A percentile compares a stretch with the other conserved stretches of the same genome.
phyloP scores from a whole-genome alignment of 1,284 basidiomycete genomes.

The Heterobasidion irregulare region DNA sequence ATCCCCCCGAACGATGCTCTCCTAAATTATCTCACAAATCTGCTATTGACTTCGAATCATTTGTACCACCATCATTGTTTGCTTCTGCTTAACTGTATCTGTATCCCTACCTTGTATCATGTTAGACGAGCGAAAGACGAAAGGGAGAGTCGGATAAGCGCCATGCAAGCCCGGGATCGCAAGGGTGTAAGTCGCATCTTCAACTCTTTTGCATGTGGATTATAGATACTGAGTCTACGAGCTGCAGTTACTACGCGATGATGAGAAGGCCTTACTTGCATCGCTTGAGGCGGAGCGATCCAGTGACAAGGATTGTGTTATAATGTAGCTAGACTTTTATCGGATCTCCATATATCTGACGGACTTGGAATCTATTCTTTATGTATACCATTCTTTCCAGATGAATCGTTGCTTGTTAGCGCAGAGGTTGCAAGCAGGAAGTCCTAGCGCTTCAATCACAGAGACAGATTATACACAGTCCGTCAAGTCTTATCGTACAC shows the following conservation, averaged over 20 bases:
- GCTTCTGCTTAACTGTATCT: slow-evolving; percentile 41
- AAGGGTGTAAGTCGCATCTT: slow-evolving; percentile 46
- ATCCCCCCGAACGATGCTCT: slow-evolving; percentile 15
- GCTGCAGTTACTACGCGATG: slow-evolving; percentile 25
- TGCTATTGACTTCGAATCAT: slow-evolving; percentile 28
- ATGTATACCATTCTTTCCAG: no score
- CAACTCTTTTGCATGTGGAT: background rate
- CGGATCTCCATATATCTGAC: no score
- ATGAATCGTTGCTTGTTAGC: no score
- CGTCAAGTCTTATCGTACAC: background rate
- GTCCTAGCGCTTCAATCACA: no score
- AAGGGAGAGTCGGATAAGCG: slow-evolving; percentile 53
- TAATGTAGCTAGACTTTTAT: slow-evolving; percentile 37
- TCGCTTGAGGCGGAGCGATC: slow-evolving; percentile 31
- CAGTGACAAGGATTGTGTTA: slow-evolving; percentile 37
- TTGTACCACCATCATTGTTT: slow-evolving; percentile 57
- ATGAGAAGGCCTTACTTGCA: slow-evolving; percentile 55
- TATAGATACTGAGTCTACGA: slow-evolving; percentile 1
- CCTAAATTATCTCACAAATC: slow-evolving; percentile 14
- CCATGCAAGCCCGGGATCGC: slow-evolving; percentile 58
- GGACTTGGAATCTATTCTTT: no score
- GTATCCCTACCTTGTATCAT: slow-evolving; percentile 8
- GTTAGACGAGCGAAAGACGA: slow-evolving; percentile 66
- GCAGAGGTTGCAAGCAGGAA: no score
- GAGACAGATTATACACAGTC: no score